These are phyloP conservation scores for Astrocystis sublimbata DNA, from an alignment of 495 filamentous ascomycete species.

Conservation along the genomic window DNA sequence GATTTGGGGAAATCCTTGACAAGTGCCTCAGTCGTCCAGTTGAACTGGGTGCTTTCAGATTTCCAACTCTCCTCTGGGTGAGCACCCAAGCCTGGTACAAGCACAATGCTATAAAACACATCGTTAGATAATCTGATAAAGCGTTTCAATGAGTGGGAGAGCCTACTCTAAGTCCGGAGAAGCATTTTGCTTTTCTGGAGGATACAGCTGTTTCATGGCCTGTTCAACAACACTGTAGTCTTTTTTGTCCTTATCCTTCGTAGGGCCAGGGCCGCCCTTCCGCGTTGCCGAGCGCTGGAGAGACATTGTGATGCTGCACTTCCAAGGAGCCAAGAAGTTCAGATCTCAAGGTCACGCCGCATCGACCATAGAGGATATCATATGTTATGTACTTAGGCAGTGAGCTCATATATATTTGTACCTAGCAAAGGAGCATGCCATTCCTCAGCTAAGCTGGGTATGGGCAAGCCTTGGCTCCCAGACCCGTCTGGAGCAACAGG, in stretches of 20 bases:
- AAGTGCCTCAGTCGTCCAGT: slow-evolving; percentile 53
- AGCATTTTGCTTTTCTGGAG: slow-evolving; percentile 26
- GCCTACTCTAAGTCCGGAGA: slow-evolving; percentile 33
- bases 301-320: slow-evolving; percentile 24
- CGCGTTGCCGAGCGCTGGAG: slow-evolving; percentile 33
- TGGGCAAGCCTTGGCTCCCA: too few relatives aligned
- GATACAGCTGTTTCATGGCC: slow-evolving; percentile 35
- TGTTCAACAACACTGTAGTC: slow-evolving; percentile 32
- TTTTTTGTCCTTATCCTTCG: slow-evolving; percentile 32
- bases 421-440: too few relatives aligned
- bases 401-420: too few relatives aligned
- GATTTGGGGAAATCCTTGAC: slow-evolving; percentile 34
- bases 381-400: slow-evolving; percentile 9
- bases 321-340: background rate
- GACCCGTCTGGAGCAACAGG: too few relatives aligned
- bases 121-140: slow-evolving; percentile 9
- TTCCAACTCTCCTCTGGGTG: slow-evolving; percentile 64
- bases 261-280: slow-evolving; percentile 27
- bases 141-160: background rate
- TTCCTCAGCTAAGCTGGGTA: too few relatives aligned
- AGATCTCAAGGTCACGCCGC: background rate
- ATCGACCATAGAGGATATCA: background rate
- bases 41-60: slow-evolving; percentile 51
- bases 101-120: slow-evolving; percentile 46
- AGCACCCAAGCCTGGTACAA: slow-evolving; percentile 67